These are phyloP conservation scores for Erigeron canadensis DNA, from an alignment of 129 eudicot species.

Conservation along the genomic window DNA sequence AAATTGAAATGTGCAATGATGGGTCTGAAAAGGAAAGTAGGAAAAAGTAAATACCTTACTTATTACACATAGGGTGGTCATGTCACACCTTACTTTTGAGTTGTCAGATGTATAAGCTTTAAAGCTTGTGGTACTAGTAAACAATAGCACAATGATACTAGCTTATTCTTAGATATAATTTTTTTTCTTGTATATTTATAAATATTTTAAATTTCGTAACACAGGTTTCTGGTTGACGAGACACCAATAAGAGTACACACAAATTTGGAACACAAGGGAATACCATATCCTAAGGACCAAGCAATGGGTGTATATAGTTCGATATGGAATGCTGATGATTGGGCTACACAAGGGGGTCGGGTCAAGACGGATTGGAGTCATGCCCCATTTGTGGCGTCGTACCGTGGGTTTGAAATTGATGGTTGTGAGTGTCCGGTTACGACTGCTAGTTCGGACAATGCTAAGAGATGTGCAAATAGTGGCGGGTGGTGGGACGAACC, in stretches of 20 bases:
- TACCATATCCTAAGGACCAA: slow-evolving; percentile 85
- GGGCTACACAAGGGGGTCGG: slow-evolving; percentile 98
- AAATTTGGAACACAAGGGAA: slow-evolving; percentile 79
- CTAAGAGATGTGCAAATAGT: slow-evolving; percentile 47
- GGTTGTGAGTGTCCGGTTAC: slow-evolving; percentile 74
- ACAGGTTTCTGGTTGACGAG: slow-evolving; percentile 83
- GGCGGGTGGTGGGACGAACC: slow-evolving; percentile 90
- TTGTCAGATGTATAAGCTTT: neutral
- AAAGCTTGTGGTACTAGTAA: slow-evolving; percentile 16
- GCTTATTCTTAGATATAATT: neutral
- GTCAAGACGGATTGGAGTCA: slow-evolving; percentile 93
- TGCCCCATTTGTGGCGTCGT: slow-evolving; percentile 80
- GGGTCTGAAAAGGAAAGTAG: slow-evolving; percentile 37
- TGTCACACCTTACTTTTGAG: slow-evolving; percentile 13
- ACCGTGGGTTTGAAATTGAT: slow-evolving; percentile 65
- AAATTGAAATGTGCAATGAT: slow-evolving; percentile 16
- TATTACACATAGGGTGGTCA: slow-evolving; percentile 11
- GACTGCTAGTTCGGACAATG: slow-evolving; percentile 47
- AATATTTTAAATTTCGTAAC: neutral
- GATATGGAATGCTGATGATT: slow-evolving; percentile 96
- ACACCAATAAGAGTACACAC: slow-evolving; percentile 84
- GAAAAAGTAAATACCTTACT: slow-evolving; percentile 30
- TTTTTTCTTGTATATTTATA: neutral
- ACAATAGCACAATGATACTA: neutral
- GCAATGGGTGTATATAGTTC: slow-evolving; percentile 97